Evolutionary conservation across 2,329 filamentous ascomycete species (phyloP).

Genomic region (Trichocomaceae sp.): DNA sequence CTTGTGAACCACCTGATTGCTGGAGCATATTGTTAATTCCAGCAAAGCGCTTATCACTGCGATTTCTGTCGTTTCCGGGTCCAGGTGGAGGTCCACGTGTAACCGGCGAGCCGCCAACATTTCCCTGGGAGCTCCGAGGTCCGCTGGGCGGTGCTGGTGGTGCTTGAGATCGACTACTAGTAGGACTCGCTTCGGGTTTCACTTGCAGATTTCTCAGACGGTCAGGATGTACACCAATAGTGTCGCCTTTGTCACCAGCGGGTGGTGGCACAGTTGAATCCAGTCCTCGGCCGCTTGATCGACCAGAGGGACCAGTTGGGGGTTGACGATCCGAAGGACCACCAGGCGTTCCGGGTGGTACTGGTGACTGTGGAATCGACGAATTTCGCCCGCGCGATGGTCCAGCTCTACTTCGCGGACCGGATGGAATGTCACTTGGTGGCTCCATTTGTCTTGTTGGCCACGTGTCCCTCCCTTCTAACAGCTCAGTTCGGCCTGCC

Average conservation of each 20-base stretch:
- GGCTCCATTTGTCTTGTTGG: conserved; percentile 31
- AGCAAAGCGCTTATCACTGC: conserved; percentile 43
- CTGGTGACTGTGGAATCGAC: conserved; percentile 25
- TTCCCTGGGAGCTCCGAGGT: conserved; percentile 33
- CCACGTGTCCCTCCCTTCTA: conserved; percentile 33
- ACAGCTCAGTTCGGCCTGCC: conserved; percentile 21
- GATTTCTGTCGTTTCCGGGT: conserved; percentile 33
- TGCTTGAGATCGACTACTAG: conserved; percentile 19
- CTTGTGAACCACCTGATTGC: conserved; percentile 32
- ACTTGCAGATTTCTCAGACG: conserved; percentile 42
- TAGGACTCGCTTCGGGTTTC: conserved; percentile 17
- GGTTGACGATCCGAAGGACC: conserved; percentile 34
- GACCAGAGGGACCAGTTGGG: conserved; percentile 38
- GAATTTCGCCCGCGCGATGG: conserved; percentile 34
- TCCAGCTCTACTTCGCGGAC: conserved; percentile 43
- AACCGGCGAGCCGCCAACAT: conserved; percentile 9
- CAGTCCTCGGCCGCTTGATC: conserved; percentile 30
- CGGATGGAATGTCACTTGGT: conserved; percentile 45
- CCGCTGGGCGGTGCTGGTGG: conserved; percentile 33
- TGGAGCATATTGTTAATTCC: conserved; percentile 44
- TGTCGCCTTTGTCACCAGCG: conserved; percentile 28
- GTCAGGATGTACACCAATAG: conserved; percentile 49
- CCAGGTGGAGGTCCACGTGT: conserved; percentile 27
- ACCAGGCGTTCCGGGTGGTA: conserved; percentile 15
- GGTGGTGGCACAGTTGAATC: conserved; percentile 26